phyloP scores from a whole-genome alignment of 2,329 filamentous ascomycete species.

The Alternaria metachromatica region DNA sequence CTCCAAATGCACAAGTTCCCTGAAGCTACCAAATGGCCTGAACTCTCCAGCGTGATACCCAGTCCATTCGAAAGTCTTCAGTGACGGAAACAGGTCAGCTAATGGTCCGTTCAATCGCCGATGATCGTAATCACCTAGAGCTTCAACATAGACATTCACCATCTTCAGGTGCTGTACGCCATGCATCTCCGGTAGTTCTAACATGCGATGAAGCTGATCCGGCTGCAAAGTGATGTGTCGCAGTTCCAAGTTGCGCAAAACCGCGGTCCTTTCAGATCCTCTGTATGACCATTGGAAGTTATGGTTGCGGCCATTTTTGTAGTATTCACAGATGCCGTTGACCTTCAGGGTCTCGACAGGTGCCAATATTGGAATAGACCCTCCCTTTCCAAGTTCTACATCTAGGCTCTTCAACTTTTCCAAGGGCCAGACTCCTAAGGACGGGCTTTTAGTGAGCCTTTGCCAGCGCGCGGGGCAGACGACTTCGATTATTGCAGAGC shows the following conservation, averaged over 20 bases:
- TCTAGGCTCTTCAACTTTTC: background rate
- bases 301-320: background rate
- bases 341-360: background rate
- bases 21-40: no score
- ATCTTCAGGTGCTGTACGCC: background rate
- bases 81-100: no score
- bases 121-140: no score
- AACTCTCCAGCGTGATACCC: no score
- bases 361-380: background rate
- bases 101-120: no score
- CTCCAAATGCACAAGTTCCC: no score
- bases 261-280: background rate
- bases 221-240: background rate
- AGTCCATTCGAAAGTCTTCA: no score
- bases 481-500: no score
- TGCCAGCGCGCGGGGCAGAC: background rate
- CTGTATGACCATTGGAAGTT: background rate
- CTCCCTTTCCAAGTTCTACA: accelerated
- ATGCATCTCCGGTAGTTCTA: background rate
- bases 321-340: background rate
- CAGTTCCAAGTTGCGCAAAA: background rate
- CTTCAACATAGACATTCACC: background rate
- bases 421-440: background rate
- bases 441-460: background rate
- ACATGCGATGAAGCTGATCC: background rate